Base-by-base conservation (phyloP, 192 early-diverging fungal genomes). In the Borealophlyctis nickersoniae region DNA sequence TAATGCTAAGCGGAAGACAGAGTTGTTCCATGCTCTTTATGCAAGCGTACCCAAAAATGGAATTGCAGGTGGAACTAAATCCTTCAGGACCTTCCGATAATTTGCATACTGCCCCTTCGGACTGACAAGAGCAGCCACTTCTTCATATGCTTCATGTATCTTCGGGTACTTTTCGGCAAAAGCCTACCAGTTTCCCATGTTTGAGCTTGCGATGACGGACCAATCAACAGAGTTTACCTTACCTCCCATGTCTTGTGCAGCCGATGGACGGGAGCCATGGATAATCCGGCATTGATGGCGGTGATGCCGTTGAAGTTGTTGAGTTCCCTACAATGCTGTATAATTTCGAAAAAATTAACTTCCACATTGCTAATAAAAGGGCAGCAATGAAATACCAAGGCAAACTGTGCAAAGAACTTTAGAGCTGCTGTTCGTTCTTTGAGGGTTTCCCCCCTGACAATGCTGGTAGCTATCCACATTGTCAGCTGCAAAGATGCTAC, bases 301-400 rank as follows among this genome's bases (percentile, higher is more conserved):
- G 83, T 85, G 35, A 81, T 64, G 0, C 74, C 82, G 62, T 81
- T 85, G 59, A 77, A 81, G 65, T 85, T 85, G 53, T 81, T 79
- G 5, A 83, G 39, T 53, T 85, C 79, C 4, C 52, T 36, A 62
- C 81, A 85, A 60, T 81, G 68, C 83, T 85, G 60, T 23, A 56
- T 31, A 58, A 0, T 26, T 24, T 2, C 2, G 48, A 24, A 4
- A 4, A 22, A 35, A 52, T 53, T 27, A 14, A 27, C 52, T 7
- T 53, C 9, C 27, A n/a, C n/a, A n/a, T n/a, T n/a, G n/a, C n/a
- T n/a, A n/a, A n/a, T n/a, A n/a, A n/a, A n/a, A n/a, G n/a, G n/a
- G n/a, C n/a, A n/a, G n/a, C n/a, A 52, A 28, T 2, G 49, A 71
- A 30, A 19, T 70, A 82, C 81, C 62, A 74, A 29, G 1, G 80